Evolutionary conservation across 148 eudicot species (phyloP).

Genomic region (Camellia granthamiana): DNA sequence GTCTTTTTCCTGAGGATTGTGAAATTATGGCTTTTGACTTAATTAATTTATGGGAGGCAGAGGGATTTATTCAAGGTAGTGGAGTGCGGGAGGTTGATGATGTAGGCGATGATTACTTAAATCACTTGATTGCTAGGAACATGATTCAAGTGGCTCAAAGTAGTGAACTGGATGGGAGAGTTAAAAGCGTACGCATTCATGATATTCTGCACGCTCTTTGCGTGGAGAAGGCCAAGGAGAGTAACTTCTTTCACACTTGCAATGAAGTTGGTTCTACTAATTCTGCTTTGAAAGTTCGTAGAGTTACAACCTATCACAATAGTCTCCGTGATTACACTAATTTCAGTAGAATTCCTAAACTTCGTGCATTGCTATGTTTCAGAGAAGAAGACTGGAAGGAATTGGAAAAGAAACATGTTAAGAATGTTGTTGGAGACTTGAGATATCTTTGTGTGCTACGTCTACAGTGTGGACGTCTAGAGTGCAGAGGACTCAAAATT

Average conservation of each 20-base stretch:
- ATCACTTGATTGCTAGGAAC: constrained; percentile 4
- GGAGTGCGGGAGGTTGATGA: background rate
- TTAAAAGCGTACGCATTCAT: too few relatives aligned
- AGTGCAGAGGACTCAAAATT: too few relatives aligned
- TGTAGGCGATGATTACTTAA: background rate
- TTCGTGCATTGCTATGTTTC: too few relatives aligned
- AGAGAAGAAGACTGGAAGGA: too few relatives aligned
- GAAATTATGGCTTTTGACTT: background rate
- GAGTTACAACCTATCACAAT: background rate
- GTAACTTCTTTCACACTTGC: background rate
- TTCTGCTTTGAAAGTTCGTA: background rate
- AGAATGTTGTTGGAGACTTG: too few relatives aligned
- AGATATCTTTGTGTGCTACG: too few relatives aligned
- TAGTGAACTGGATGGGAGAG: too few relatives aligned
- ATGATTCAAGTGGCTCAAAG: constrained; percentile 8
- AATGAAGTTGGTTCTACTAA: background rate
- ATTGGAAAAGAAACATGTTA: too few relatives aligned
- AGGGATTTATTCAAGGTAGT: background rate
- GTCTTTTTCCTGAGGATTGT: constrained; percentile 8
- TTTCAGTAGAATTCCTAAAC: too few relatives aligned
- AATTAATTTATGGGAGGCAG: background rate
- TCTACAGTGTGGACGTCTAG: too few relatives aligned
- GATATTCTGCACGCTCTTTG: too few relatives aligned
- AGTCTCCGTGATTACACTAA: background rate
- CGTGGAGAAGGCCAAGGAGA: too few relatives aligned